Evolutionary conservation across 768 basidiomycete genomes (phyloP), one percentile per base, ranked within the genome.

Genomic region (Rhizopogon sp.): DNA sequence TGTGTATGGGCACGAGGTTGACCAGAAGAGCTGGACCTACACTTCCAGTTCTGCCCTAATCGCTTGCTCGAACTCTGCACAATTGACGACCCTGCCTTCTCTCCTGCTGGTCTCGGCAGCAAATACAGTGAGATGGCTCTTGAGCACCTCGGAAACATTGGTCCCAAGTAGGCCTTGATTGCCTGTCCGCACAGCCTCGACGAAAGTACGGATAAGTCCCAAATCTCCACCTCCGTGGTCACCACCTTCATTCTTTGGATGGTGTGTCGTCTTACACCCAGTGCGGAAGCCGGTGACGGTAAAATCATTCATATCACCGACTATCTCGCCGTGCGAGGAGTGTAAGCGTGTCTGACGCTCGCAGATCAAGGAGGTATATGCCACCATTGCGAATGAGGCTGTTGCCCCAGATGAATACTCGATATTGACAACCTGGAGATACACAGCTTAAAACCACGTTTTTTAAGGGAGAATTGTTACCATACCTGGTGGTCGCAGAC

Each of bases 381-480:
- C 93, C 47, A 91, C 80, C 90, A 95, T 93, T 17, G 93, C 93
- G 68, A 95, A 89, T 0, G 89, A 89, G 11, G 81, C 89, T 0
- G 93, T 94, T 29, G 82, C 77, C 14, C 91, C 90, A 50, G 83
- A 82, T 6, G 86, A 83, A 67, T 90, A 95, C 63, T 93, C 88
- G 54, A 95, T 70, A 66, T 93, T 94, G 58, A 95, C 93, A 44
- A 94, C 87, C 81, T 81, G 53, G 28, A 39, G 11, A 6, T 17
- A 10, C 6, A 29, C 6, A 44, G 56, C 28, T 37, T n/a, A 17
- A 31, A 7, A 10, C 25, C 5, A 17, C 42, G 33, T 16, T 40
- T 25, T 37, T 43, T 7, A 35, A 40, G 14, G 22, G 43, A 47
- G 20, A 42, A 22, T 29, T 22, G 29, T 14, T 39, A 6, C 42